These are phyloP conservation scores for Trapa incisa DNA, from an alignment of 345 rosid genomes.

Conservation along the genomic window DNA sequence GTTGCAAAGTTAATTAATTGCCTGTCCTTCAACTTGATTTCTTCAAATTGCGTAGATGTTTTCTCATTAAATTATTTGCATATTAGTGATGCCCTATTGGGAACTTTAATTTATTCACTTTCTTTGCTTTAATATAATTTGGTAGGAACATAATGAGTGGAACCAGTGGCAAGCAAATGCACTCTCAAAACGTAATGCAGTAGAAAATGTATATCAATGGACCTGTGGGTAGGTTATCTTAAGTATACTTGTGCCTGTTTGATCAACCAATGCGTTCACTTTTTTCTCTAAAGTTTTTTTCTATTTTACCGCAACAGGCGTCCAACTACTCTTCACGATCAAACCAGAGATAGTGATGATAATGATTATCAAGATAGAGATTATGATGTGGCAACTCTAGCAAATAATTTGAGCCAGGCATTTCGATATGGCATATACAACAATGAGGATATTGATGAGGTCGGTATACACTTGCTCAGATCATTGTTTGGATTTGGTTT, in stretches of 20 bases:
- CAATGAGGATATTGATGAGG: conserved; percentile 73
- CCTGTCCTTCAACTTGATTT: no score
- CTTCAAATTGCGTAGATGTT: background rate
- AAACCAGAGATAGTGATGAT: conserved; percentile 78
- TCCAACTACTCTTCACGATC: conserved; percentile 77
- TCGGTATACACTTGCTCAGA: conserved; percentile 5
- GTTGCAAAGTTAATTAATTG: background rate
- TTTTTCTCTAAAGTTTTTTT: background rate
- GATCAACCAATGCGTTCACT: background rate
- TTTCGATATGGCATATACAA: conserved; percentile 79
- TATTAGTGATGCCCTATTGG: background rate
- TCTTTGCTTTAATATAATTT: background rate
- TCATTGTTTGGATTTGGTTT: background rate
- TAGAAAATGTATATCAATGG: conserved; percentile 30
- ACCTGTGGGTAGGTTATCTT: conserved; percentile 52
- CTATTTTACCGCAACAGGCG: conserved; percentile 43
- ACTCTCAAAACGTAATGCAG: conserved; percentile 1
- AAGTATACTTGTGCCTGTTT: background rate
- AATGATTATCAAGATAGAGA: conserved; percentile 95
- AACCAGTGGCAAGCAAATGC: conserved; percentile 3
- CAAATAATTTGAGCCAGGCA: conserved; percentile 89
- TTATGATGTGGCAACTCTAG: conserved; percentile 88
- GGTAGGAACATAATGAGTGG: background rate
- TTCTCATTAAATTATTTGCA: background rate
- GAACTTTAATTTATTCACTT: background rate